Evolutionary conservation across 768 basidiomycete species (phyloP).

Genomic region (Phlegmacium glaucopus): DNA sequence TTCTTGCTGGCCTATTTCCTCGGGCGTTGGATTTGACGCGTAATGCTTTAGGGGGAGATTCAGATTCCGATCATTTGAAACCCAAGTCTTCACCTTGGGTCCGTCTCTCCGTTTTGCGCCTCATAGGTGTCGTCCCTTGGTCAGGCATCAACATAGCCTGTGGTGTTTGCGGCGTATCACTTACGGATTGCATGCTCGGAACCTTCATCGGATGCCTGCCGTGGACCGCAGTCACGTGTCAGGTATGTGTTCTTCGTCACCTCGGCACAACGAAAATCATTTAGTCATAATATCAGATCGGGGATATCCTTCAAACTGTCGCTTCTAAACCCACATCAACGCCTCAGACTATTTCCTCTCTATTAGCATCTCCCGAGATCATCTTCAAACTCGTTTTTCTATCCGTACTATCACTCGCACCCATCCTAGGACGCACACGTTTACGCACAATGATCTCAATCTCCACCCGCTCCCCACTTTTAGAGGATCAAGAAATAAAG

Average conservation of each 20-base stretch:
- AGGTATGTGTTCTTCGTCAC: conserved; percentile 44
- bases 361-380: conserved; percentile 82
- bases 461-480: conserved; percentile 17
- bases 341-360: conserved; percentile 75
- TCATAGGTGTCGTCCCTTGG: conserved; percentile 95
- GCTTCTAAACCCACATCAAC: conserved; percentile 68
- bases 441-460: conserved; percentile 54
- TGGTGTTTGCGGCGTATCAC: conserved; percentile 81
- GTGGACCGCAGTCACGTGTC: conserved; percentile 91
- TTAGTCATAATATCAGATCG: conserved; percentile 51
- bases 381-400: conserved; percentile 81
- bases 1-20: conserved; percentile 79
- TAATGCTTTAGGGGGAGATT: conserved; percentile 69
- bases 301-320: conserved; percentile 83
- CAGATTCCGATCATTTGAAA: conserved; percentile 34
- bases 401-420: conserved; percentile 81
- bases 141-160: conserved; percentile 96
- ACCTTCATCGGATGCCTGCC: conserved; percentile 82
- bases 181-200: conserved; percentile 74
- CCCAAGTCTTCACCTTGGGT: conserved; percentile 66
- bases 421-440: conserved; percentile 73
- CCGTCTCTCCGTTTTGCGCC: conserved; percentile 79
- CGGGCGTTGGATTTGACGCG: conserved; percentile 84
- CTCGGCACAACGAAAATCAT: neutral
- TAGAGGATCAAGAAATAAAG: conserved; percentile 28